These are phyloP conservation scores for Talaromyces pinophilus DNA, from an alignment of 2,329 filamentous ascomycete genomes.

Conservation along the genomic window DNA sequence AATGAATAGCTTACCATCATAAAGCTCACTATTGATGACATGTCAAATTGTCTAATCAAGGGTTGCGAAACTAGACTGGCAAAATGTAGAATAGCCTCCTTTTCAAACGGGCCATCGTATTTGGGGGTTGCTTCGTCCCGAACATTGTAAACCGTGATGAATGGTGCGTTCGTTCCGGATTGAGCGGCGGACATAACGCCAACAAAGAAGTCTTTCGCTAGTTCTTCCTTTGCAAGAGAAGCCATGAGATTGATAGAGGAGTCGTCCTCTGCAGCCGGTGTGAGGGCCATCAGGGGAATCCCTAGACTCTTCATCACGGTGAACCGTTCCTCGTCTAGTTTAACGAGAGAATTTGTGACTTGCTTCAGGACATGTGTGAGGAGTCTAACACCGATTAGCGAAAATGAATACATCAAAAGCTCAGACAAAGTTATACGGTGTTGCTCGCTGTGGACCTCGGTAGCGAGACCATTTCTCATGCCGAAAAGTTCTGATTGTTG, in stretches of 20 bases:
- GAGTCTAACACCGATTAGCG: not conserved
- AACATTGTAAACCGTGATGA: conserved; percentile 13
- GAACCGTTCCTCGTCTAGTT: conserved; percentile 17
- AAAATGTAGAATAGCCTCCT: conserved; percentile 8
- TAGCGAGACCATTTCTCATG: conserved; percentile 17
- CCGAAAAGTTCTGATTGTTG: conserved; percentile 14
- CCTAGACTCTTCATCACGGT: conserved; percentile 11
- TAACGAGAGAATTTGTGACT: conserved; percentile 5
- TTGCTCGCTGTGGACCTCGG: conserved; percentile 16
- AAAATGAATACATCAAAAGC: not conserved
- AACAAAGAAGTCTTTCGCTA: conserved; percentile 17
- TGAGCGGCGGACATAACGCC: not conserved
- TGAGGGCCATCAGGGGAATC: conserved; percentile 12
- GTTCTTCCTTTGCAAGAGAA: conserved; percentile 13
- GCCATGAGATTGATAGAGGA: not conserved
- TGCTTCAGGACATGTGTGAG: conserved; percentile 17
- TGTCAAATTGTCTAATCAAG: conserved; percentile 12
- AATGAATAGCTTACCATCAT: conserved; percentile 11
- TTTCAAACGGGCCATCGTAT: conserved; percentile 16
- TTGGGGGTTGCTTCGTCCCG: conserved; percentile 13
- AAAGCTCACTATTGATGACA: conserved; percentile 12
- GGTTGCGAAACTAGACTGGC: conserved; percentile 11
- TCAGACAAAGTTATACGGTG: not conserved
- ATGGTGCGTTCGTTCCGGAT: not conserved
- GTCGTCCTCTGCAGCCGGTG: not conserved